Conservation (phyloP, 2,329 filamentous ascomycete genomes). For the Fusarium papillatum region DNA sequence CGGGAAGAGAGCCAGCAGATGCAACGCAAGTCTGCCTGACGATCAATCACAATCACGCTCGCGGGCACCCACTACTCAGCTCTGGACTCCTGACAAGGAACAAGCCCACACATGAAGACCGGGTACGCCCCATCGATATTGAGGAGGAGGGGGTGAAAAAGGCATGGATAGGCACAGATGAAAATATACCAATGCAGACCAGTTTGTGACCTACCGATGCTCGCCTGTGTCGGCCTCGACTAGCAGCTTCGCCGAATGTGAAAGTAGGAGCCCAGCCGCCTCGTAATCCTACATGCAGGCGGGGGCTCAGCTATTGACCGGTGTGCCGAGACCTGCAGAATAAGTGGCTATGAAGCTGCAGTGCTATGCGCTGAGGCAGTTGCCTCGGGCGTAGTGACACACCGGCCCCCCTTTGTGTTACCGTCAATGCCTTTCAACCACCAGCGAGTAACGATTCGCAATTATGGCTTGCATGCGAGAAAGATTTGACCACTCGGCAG, state of each 20-base stretch:
- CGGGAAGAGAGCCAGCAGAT: background rate
- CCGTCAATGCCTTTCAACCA: background rate
- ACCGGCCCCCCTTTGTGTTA: background rate
- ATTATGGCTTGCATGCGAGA: background rate
- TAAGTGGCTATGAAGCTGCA: background rate
- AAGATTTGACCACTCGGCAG: background rate
- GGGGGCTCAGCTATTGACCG: background rate
- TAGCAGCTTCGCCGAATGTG: background rate
- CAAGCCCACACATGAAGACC: too few relatives aligned
- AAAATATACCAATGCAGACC: background rate
- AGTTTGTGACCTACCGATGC: too few relatives aligned
- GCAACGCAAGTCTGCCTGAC: background rate
- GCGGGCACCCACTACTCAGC: too few relatives aligned
- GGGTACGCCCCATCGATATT: too few relatives aligned
- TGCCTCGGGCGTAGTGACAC: background rate
- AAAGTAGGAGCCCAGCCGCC: background rate
- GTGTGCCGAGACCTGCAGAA: background rate
- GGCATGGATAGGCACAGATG: too few relatives aligned
- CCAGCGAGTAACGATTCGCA: background rate
- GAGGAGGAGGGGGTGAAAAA: too few relatives aligned
- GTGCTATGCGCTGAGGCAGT: background rate
- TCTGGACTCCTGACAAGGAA: too few relatives aligned
- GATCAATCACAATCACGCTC: too few relatives aligned
- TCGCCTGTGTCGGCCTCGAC: too few relatives aligned
- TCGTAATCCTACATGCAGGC: background rate